Base-by-base conservation (phyloP, 1,284 basidiomycete species). In the Rhodotorula sp. region DNA sequence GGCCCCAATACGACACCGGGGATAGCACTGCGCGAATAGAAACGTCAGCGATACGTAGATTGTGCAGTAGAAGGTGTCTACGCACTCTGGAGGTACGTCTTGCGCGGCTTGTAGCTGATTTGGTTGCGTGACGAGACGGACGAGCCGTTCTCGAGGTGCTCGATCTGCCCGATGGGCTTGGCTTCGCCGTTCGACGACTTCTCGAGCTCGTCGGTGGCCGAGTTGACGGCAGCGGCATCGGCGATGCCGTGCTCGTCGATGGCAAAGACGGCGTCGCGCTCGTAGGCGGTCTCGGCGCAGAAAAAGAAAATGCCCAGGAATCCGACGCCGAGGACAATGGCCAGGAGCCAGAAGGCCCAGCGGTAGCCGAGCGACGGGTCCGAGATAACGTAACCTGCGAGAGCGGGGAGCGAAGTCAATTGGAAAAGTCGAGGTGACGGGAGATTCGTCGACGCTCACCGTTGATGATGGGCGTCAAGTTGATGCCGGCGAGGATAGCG, bases 251-350 rank as follows among this genome's bases (percentile, higher is more conserved):
- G 61, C 19, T 30, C 52, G 51, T 74, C 70, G 54, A 79, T 79
- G 53, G 82, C 78, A 36, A 79, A 52, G 60, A 78, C 81, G 5
- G 67, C 56, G 44, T 80, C 79, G 49, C 82, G 79, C n/a, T 65
- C 73, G 32, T 74, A 66, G 52, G 68, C 64, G 27, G 67, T 57
- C 79, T 83, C 83, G 11, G 82, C 82, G 5, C 84, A 82, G 63
- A 83, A 81, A 72, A 84, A 82, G 67, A 84, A 76, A 29, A 83
- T 68, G 13, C 81, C 81, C 22, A 83, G 74, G 0, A 82, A 79
- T 47, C 83, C 82, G 55, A 81, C 79, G 24, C 83, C 82, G 66
- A 84, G 82, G 80, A 62, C 52, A 36, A 73, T 73, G 19, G 61
- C 52, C 32, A 56, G 34, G 24, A 47, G 20, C 44, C 52, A 63